Evolutionary conservation across 2,329 filamentous ascomycete species (phyloP), one percentile per base, ranked within the genome.

Genomic region (Berkeleyomyces basicola): DNA sequence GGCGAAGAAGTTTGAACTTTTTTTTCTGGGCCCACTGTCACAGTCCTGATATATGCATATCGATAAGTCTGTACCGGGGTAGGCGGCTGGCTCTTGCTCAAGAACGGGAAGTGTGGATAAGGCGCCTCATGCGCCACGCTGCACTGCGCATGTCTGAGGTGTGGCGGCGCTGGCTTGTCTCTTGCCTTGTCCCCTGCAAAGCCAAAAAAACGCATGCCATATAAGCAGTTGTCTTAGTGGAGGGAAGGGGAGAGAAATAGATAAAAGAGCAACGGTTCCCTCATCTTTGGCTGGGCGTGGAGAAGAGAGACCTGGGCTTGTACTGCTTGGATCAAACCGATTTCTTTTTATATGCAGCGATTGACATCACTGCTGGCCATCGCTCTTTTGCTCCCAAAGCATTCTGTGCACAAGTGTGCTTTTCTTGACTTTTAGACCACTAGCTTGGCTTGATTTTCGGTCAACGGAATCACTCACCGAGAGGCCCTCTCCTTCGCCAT

Each of bases 401-500:
- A 23, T 23, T 37, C 36, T n/a, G 9, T 33, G 23, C 10, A 51
- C 16, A n/a, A 36, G 16, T 0, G 39, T 7, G 42, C 42, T 61
- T 61, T 53, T 58, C 40, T 53, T 51, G 2, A 7, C 4, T 37
- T 44, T 36, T 47, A 57, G 31, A 31, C 46, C 10, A 43, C 37
- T 42, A 42, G 23, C 43, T 61, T 6, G 9, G 11, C n/a, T n/a
- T 55, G 43, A 33, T 55, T 61, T 44, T 44, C 44, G 40, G 36
- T 59, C 14, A 44, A 14, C 31, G 37, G 16, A 9, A 9, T 5
- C 7, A 36, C 51, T 39, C 33, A 55, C 33, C 33, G 33, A 55
- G 51, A 55, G 11, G 51, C 10, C 37, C 6, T 47, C 37, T 43
- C 46, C 37, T 11, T 57, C 68, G 74, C 55, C 66, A 85, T 85